A percentile compares a stretch with the other conserved stretches of the same genome.
Conservation (phyloP, 371 early-diverging fungal species). For the Rhizopus sp. region DNA sequence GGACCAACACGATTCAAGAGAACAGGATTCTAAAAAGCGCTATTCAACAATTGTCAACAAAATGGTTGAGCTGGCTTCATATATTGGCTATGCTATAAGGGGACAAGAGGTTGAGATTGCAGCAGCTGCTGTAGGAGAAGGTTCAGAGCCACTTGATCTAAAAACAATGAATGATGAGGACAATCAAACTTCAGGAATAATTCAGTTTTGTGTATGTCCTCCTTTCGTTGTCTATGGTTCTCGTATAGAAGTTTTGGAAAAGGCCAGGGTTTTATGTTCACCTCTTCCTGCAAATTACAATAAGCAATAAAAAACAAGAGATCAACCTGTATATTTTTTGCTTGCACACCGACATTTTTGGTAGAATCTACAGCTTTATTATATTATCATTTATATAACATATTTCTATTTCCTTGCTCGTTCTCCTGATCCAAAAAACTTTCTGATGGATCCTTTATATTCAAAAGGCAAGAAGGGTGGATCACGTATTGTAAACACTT, state of each 20-base stretch:
- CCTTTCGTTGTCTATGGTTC: conserved; percentile 34
- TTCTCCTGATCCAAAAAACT: conserved; percentile 51
- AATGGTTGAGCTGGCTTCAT: conserved; percentile 40
- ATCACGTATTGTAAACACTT: conserved; percentile 48
- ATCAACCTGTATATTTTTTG: too few relatives aligned
- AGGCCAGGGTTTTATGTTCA: conserved; percentile 39
- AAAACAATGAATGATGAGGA: conserved; percentile 43
- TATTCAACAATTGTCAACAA: conserved; percentile 33
- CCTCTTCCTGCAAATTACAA: conserved; percentile 2
- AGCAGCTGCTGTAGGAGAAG: conserved; percentile 44
- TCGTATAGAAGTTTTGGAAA: conserved; percentile 31
- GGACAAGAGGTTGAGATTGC: conserved; percentile 51
- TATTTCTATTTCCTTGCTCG: conserved; percentile 28
- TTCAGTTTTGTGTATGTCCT: conserved; percentile 42
- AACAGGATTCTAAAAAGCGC: conserved; percentile 31
- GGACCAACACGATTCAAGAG: conserved; percentile 36
- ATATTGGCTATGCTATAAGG: conserved; percentile 47
- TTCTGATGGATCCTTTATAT: conserved; percentile 50
- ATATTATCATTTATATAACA: not conserved
- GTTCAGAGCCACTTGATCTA: conserved; percentile 37
- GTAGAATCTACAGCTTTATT: not conserved
- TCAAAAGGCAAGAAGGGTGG: conserved; percentile 69
- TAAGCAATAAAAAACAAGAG: not conserved
- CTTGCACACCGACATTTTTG: too few relatives aligned
- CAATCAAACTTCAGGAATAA: conserved; percentile 33